phyloP scores from a whole-genome alignment of 495 filamentous ascomycete genomes.

The Aspergillus nanangensis region DNA sequence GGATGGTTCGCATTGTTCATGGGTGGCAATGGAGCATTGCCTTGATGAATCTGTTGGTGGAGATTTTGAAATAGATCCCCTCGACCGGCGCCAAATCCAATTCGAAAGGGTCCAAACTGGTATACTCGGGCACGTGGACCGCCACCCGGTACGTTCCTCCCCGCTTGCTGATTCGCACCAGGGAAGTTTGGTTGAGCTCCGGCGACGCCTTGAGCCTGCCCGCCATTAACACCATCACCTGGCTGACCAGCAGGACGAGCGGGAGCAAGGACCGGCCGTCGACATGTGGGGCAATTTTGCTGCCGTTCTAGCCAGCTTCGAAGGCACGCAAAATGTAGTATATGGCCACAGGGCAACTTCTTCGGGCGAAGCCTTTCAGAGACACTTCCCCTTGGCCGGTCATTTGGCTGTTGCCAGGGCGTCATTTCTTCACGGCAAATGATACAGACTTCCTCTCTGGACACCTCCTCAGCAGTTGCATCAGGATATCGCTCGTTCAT shows the following conservation, averaged over 20 bases:
- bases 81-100: conserved; percentile 53
- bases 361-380: conserved; percentile 87
- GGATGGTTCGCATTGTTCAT: conserved; percentile 27
- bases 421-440: conserved; percentile 97
- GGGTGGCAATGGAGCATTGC: conserved; percentile 29
- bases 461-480: conserved; percentile 81
- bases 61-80: conserved; percentile 50
- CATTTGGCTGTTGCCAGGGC: conserved; percentile 50
- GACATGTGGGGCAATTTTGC: conserved; percentile 94
- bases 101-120: conserved; percentile 53
- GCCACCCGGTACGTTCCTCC: conserved; percentile 27
- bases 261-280: conserved; percentile 61
- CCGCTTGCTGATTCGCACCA: conserved; percentile 24
- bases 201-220: conserved; percentile 19
- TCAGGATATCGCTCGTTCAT: conserved; percentile 93
- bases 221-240: conserved; percentile 22
- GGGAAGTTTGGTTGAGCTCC: conserved; percentile 22
- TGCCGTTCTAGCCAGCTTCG: conserved; percentile 98
- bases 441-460: conserved; percentile 87
- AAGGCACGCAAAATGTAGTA: conserved; percentile 89
- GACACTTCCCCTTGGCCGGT: conserved; percentile 33
- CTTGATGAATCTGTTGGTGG: conserved; percentile 45
- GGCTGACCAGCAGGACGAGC: conserved; percentile 24
- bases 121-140: conserved; percentile 43
- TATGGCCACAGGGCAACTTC: conserved; percentile 93